A percentile compares a stretch with the other conserved stretches of the same genome.
phyloP scores from a whole-genome alignment of 768 basidiomycete genomes.

The Psilocybe cyanescens region DNA sequence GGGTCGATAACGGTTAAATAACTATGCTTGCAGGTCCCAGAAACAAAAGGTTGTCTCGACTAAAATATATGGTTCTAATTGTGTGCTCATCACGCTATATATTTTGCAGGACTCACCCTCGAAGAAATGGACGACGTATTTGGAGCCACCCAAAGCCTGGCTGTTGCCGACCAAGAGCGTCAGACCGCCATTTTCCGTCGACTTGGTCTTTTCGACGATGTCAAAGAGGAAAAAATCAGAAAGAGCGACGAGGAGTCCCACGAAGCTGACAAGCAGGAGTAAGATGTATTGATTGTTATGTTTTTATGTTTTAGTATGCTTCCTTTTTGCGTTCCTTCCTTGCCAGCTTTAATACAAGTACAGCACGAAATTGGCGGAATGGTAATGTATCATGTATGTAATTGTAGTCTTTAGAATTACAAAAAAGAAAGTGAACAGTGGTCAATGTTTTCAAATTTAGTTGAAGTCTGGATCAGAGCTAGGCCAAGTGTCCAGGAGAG shows the following conservation, averaged over 20 bases:
- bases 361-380: neutral
- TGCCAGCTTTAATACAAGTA: neutral
- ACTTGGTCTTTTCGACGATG: slow-evolving; percentile 54
- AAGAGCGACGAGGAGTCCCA: slow-evolving; percentile 26
- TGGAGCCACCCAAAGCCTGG: slow-evolving; percentile 56
- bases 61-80: slow-evolving; percentile 1
- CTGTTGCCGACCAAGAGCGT: slow-evolving; percentile 55
- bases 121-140: slow-evolving; percentile 86
- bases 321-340: neutral
- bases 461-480: slow-evolving; percentile 6
- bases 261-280: neutral
- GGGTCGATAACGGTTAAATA: neutral
- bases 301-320: neutral
- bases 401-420: neutral
- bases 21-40: slow-evolving; percentile 51
- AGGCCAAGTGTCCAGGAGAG: slow-evolving; percentile 13
- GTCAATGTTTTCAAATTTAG: neutral
- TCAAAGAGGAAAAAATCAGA: slow-evolving; percentile 12
- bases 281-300: neutral
- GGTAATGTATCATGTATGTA: neutral
- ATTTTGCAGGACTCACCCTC: slow-evolving; percentile 50
- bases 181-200: slow-evolving; percentile 57
- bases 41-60: slow-evolving; percentile 59
- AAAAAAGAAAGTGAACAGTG: too few relatives aligned
- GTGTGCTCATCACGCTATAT: neutral